Evolutionary conservation across 768 basidiomycete genomes (phyloP), one percentile per base, ranked within the genome.

Genomic region (Trametes maxima): DNA sequence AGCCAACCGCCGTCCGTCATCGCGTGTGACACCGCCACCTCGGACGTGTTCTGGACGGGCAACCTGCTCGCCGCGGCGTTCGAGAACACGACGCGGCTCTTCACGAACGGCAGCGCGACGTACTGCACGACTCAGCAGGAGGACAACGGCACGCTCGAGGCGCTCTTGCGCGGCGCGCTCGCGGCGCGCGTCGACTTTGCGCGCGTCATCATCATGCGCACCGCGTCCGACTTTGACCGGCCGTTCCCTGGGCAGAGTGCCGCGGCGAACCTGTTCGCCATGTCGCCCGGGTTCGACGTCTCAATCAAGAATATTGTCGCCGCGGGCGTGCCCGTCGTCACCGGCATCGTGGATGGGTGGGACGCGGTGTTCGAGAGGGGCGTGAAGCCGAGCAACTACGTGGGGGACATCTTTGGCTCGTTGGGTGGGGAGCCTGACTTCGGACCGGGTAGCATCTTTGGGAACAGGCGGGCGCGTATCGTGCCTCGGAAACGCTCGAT

Each of bases 41-140:
- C 74, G 16, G 76, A 79, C 60, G 68, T 65, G 37, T 80, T 65
- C 60, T 80, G 67, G 64, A 68, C 72, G 17, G 79, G 79, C 43
- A 62, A 63, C 2, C 62, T 77, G 24, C 73, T 80, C 24, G 68
- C 62, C n/a, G 71, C 70, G 49, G 68, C 71, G 2, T 76, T 79
- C 64, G 76, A 73, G 46, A 77, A 78, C 67, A 73, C 73, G 59
- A 78, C 76, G 13, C 25, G 35, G 24, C 59, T 76, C 21, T 71
- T 74, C 67, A 79, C 78, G 17, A 72, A 73, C 44, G 72, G 71
- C 16, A 43, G 62, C 5, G 74, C 62, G 17, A 59, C 47, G 13
- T 77, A 74, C 66, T 75, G 74, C 65, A 72, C 74, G 17, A 70
- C 74, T 3, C 71, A 72, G 57, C 73, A 79, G 65, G 79, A 80